Evolutionary conservation across 768 basidiomycete species (phyloP).

Genomic region (Suillus lakei): DNA sequence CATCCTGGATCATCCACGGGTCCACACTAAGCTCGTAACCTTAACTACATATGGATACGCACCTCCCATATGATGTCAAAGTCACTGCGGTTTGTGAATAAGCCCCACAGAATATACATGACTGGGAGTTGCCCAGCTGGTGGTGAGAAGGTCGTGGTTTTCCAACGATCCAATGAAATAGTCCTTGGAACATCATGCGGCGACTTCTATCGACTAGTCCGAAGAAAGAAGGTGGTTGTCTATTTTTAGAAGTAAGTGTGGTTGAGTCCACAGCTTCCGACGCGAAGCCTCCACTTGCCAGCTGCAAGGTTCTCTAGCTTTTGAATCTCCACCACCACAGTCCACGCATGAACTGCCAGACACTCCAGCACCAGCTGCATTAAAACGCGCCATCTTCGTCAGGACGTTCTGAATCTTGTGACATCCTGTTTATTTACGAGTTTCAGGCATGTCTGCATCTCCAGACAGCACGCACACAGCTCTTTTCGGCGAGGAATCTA

Average conservation of each 20-base stretch:
- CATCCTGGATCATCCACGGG: constrained; percentile 42
- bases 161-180: constrained; percentile 17
- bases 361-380: neutral
- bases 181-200: constrained; percentile 6
- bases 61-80: constrained; percentile 60
- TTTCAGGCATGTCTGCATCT: constrained; percentile 33
- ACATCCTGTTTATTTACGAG: neutral
- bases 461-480: constrained; percentile 34
- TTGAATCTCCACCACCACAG: neutral
- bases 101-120: constrained; percentile 48
- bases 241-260: constrained; percentile 11
- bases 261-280: constrained; percentile 3
- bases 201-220: neutral
- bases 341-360: neutral
- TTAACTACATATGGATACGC: constrained; percentile 5
- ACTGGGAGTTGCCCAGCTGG: neutral
- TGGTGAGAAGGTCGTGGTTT: neutral
- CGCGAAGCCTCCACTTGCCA: constrained; percentile 2
- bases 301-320: constrained; percentile 1
- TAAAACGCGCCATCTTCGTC: neutral
- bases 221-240: neutral
- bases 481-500: constrained; percentile 32
- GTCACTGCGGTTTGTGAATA: constrained; percentile 38
- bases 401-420: neutral
- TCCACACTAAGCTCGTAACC: neutral